Percentiles rank a stretch among this genome's conserved stretches.
Conservation (phyloP, 2,329 filamentous ascomycete species). For the Ascochyta rabiei region DNA sequence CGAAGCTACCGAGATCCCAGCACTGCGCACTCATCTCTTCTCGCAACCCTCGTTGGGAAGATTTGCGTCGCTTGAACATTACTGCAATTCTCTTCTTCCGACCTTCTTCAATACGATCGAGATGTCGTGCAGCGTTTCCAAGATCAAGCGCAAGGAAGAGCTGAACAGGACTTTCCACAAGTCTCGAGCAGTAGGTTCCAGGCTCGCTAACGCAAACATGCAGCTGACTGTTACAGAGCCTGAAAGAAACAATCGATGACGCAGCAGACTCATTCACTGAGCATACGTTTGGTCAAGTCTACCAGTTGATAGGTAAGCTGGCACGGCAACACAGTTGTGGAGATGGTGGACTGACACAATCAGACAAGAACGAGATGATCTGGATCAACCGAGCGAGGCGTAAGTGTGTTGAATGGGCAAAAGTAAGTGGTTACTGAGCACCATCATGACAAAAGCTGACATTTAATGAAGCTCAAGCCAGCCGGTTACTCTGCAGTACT, state of each 20-base stretch:
- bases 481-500: constrained; percentile 2
- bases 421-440: background rate
- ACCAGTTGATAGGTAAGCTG: background rate
- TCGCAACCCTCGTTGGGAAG: constrained; percentile 20
- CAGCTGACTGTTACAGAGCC: background rate
- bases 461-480: background rate
- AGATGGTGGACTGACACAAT: background rate
- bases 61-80: constrained; percentile 9
- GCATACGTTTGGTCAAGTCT: background rate
- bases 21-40: constrained; percentile 17
- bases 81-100: background rate
- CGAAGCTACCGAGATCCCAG: constrained; percentile 25
- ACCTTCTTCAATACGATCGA: constrained; percentile 22
- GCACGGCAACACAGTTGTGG: background rate
- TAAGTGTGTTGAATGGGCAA: background rate
- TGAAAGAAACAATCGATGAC: background rate
- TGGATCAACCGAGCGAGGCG: background rate
- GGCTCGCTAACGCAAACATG: background rate
- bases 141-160: constrained; percentile 19
- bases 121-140: constrained; percentile 26
- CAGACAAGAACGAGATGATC: background rate
- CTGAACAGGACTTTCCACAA: constrained; percentile 17
- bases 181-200: constrained; percentile 7
- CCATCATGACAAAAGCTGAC: background rate
- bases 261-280: background rate